phyloP scores from a whole-genome alignment of 1,284 basidiomycete species.

The Boletus smithii region DNA sequence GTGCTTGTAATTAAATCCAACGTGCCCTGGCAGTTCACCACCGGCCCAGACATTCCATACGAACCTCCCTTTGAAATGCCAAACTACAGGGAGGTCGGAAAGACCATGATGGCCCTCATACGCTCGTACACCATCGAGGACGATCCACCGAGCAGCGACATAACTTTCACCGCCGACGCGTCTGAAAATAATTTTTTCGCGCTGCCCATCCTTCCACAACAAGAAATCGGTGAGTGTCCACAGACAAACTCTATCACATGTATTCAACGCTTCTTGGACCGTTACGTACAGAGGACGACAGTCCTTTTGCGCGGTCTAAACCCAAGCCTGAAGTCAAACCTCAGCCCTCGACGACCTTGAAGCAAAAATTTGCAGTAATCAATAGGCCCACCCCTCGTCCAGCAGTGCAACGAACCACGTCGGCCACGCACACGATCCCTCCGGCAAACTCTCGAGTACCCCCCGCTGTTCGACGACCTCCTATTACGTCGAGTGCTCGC shows the following conservation, averaged over 20 bases:
- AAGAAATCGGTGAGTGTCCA: conserved; percentile 35
- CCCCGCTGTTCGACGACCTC: conserved; percentile 9
- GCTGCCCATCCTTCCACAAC: conserved; percentile 26
- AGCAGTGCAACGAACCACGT: conserved; percentile 6
- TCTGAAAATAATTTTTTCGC: conserved; percentile 26
- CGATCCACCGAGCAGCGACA: conserved; percentile 22
- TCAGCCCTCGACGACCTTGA: conserved; percentile 2
- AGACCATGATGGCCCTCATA: conserved; percentile 40
- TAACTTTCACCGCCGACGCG: conserved; percentile 31
- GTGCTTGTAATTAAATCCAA: conserved; percentile 18
- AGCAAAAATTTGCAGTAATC: neutral
- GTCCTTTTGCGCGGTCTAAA: conserved; percentile 25
- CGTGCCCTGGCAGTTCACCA: conserved; percentile 3
- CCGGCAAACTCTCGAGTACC: conserved; percentile 9
- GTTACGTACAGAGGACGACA: conserved; percentile 25
- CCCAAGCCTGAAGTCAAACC: conserved; percentile 12
- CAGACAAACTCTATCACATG: neutral
- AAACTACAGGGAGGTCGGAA: conserved; percentile 53
- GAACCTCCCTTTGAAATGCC: conserved; percentile 56
- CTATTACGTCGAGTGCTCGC: conserved; percentile 7
- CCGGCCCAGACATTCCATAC: conserved; percentile 44
- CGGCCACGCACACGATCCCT: conserved; percentile 4
- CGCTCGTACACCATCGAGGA: conserved; percentile 42
- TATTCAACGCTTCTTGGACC: neutral
- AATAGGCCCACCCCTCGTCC: conserved; percentile 8